A percentile compares a stretch with the other conserved stretches of the same genome.
Conservation (phyloP, 495 filamentous ascomycete species). For the Viridothelium virens region DNA sequence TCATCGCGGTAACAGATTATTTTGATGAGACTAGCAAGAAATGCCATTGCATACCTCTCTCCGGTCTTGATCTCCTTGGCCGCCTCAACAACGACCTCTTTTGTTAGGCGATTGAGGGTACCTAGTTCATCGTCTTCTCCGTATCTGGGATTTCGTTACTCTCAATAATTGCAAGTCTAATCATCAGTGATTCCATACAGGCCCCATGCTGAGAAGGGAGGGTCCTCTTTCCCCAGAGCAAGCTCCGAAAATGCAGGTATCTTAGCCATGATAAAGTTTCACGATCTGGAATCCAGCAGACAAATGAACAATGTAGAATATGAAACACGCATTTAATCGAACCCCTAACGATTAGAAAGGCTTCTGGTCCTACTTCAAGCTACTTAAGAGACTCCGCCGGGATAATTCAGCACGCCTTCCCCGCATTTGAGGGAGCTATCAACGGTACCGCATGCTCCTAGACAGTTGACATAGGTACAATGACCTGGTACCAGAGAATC, state of each 20-base stretch:
- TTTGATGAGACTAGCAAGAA: no score
- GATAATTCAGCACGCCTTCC: not conserved
- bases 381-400: not conserved
- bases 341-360: no score
- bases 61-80: conserved; percentile 34
- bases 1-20: no score
- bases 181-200: conserved; percentile 20
- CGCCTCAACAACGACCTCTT: conserved; percentile 30
- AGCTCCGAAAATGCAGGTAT: conserved; percentile 29
- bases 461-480: no score
- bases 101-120: conserved; percentile 31
- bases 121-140: conserved; percentile 34
- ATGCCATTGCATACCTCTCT: conserved; percentile 16
- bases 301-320: no score
- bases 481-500: no score
- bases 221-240: conserved; percentile 26
- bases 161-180: no score
- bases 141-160: conserved; percentile 23
- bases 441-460: no score
- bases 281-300: not conserved
- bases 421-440: not conserved
- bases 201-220: conserved; percentile 32
- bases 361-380: not conserved
- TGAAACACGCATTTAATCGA: no score
- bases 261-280: not conserved